Evolutionary conservation across 2,329 filamentous ascomycete species (phyloP), one percentile per base, ranked within the genome.

Genomic region (Calonectria hongkongensis): DNA sequence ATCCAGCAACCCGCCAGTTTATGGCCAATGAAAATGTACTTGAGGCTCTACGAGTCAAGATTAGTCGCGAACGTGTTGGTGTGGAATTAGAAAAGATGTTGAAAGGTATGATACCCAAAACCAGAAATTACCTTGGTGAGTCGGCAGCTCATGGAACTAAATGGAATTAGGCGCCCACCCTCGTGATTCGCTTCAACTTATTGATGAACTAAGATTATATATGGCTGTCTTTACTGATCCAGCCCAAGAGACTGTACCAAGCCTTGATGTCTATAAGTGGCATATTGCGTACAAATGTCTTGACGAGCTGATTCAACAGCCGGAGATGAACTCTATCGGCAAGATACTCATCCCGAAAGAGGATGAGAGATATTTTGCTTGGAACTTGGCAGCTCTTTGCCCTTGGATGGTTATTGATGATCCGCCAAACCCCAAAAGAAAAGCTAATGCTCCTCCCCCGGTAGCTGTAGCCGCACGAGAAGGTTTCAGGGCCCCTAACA

Each of bases 51-150:
- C 91, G 90, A 63, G 84, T 93, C 36, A 99, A 99, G 83, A 98
- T 99, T 77, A 98, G 94, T 80, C 92, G 95, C 68, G 97, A 99
- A 83, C 89, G 97, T 70, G 92, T 99, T 2, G 95, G 95, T 0
- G 90, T 93, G 4, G 97, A 99, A 82, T 80, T 98, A 4, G 94
- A 96, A 81, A 98, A 98, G 87, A 98, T 98, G 92, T 87, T 98
- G 21, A 93, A 91, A 83, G 94, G 94, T 90, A 72, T 10, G 33
- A 25, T 5, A 16, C n/a, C 9, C 25, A 47, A 30, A 28, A 41
- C 9, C 21, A 21, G 12, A 39, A 15, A 13, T 10, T 39, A 6
- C 5, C 8, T 65, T n/a, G 13, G 9, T 41, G n/a, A n/a, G 12
- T 7, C 33, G 5, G 10, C 21, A 43, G 21, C 15, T 64, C 10